Evolutionary conservation across 371 early-diverging fungal genomes (phyloP).

Genomic region (Mucor indicus): DNA sequence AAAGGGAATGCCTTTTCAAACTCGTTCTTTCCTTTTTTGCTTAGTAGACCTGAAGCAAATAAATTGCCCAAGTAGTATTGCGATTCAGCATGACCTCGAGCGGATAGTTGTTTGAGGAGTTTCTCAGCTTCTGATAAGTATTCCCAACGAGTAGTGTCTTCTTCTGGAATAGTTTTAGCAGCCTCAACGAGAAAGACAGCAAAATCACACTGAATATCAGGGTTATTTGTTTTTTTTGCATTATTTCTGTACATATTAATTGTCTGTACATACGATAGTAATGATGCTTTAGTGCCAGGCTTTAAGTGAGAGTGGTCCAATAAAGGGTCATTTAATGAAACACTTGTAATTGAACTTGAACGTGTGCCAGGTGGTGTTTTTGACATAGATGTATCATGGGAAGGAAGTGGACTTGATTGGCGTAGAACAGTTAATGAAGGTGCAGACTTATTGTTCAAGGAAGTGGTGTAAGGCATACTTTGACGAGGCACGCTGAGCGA

Average conservation of each 20-base stretch:
- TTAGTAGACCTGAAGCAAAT: slow-evolving; percentile 58
- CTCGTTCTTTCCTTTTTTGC: slow-evolving; percentile 60
- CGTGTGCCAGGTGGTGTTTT: slow-evolving; percentile 36
- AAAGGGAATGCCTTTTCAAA: slow-evolving; percentile 71
- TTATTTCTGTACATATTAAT: slow-evolving; percentile 79
- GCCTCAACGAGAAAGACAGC: slow-evolving; percentile 75
- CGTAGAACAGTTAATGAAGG: slow-evolving; percentile 18
- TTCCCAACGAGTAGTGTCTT: slow-evolving; percentile 53
- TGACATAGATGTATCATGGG: too few species aligned
- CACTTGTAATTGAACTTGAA: slow-evolving; percentile 29
- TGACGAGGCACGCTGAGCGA: too few species aligned
- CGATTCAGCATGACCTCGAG: slow-evolving; percentile 62
- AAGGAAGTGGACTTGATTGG: too few species aligned
- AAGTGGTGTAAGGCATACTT: slow-evolving; percentile 18
- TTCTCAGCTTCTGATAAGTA: slow-evolving; percentile 63
- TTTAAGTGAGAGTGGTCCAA: slow-evolving; percentile 66
- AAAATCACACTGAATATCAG: slow-evolving; percentile 79
- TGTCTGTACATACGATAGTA: slow-evolving; percentile 64
- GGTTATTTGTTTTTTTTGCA: slow-evolving; percentile 80
- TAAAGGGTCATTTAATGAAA: slow-evolving; percentile 42
- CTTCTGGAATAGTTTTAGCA: slow-evolving; percentile 57
- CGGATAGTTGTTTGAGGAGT: slow-evolving; percentile 56
- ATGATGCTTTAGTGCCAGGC: slow-evolving; percentile 64
- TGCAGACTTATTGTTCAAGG: slow-evolving; percentile 18
- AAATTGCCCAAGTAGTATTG: slow-evolving; percentile 67